Evolutionary conservation across 371 early-diverging fungal genomes (phyloP), one percentile per base, ranked within the genome.

Genomic region (Actinomortierella ambigua): DNA sequence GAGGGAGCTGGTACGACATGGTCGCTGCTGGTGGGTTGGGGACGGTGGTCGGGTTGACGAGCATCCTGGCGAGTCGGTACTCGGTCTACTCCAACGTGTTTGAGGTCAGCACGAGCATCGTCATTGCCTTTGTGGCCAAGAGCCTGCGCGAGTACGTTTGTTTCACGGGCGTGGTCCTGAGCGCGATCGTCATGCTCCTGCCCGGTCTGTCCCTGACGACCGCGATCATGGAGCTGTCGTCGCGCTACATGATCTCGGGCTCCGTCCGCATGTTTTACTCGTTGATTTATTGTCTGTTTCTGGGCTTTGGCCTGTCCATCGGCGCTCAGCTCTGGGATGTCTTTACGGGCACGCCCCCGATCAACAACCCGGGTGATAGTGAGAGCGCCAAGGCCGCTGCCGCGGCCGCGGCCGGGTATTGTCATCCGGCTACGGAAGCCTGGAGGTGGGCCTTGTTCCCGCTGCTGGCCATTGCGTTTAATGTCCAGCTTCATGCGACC

Each of bases 211-310:
- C 79, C 0, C 70, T 92, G 17, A 88, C 90, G 0, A 79, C 84
- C 1, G 76, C 85, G 14, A 83, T 90, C 57, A 86, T 90, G 59
- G 91, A 92, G 60, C 79, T 92, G 8, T 80, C 87, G 1, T 86
- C 90, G 14, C 81, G 90, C 13, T 88, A 88, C 68, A 80, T 90
- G 77, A 82, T 89, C 18, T 87, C 89, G 0, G 92, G 92, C 2
- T 86, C 88, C 1, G 85, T 89, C 3, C 79, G 89, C 6, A 71
- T 88, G 54, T 87, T 88, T 52, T 82, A 86, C 61, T 83, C 90
- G 2, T 63, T 93, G 9, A 77, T 90, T 15, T 79, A 84, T 3
- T 85, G 89, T 11, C 82, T 90, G 57, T 70, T 88, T 41, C 77
- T 88, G 3, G 83, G 87, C 5, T 90, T 85, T 49, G 91, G 90